Conservation (phyloP, 345 rosid species). For the Eucalyptus virginea region DNA sequence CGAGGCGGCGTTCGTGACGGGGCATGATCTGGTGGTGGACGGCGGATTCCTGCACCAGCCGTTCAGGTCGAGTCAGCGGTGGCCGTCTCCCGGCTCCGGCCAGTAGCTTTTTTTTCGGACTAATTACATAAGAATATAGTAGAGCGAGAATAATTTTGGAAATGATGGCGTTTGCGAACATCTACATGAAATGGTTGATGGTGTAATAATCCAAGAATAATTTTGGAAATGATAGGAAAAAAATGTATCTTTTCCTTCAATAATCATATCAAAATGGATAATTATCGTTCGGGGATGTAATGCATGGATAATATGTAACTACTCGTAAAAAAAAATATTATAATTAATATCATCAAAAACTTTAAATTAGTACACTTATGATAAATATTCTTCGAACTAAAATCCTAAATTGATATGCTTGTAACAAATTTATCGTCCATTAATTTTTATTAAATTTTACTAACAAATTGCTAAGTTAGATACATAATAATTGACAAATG, state of each 20-base stretch:
- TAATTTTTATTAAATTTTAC: too few relatives aligned
- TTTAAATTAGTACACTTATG: fast-evolving
- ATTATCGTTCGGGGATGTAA: not conserved
- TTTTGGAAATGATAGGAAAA: not conserved
- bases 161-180: too few relatives aligned
- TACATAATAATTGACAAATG: fast-evolving
- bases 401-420: too few relatives aligned
- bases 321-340: not conserved
- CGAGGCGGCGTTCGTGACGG: constrained; percentile 2
- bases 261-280: not conserved
- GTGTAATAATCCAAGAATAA: not conserved
- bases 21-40: not conserved
- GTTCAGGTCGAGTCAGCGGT: not conserved
- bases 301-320: not conserved
- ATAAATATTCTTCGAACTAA: too few relatives aligned
- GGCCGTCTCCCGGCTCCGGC: not conserved
- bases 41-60: not conserved
- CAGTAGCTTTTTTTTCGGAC: not conserved
- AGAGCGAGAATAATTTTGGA: not conserved
- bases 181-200: not conserved
- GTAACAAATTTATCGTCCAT: fast-evolving
- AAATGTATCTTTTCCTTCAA: not conserved
- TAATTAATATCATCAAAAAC: fast-evolving
- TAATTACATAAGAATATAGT: fast-evolving
- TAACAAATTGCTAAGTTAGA: too few relatives aligned